A percentile compares a stretch with the other conserved stretches of the same genome.
Conservation (phyloP, 1,139 yeast species). For the Starmera stellimalicola region DNA sequence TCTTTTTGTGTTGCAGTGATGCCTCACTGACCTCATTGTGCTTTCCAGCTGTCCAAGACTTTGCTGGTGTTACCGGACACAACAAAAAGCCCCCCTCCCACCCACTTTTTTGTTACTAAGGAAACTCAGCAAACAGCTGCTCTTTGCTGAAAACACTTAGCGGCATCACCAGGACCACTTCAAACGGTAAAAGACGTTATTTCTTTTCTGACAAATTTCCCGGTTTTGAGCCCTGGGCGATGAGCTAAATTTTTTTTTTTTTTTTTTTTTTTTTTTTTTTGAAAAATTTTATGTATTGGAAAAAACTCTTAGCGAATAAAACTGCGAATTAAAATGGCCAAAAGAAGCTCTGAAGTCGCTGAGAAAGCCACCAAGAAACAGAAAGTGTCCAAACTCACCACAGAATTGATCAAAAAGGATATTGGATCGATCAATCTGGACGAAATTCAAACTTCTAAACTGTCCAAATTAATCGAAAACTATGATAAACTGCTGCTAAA, state of each 20-base stretch:
- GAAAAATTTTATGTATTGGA: too few species aligned
- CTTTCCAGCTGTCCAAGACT: too few species aligned
- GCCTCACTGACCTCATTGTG: too few species aligned
- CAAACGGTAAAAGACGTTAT: too few species aligned
- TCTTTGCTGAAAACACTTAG: too few species aligned
- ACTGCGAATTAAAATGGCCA: constrained; percentile 9
- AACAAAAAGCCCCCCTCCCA: too few species aligned
- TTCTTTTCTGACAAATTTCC: constrained; percentile 1
- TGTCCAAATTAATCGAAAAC: constrained; percentile 7
- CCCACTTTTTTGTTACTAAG: too few species aligned
- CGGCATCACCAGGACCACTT: too few species aligned
- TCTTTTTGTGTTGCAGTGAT: too few species aligned
- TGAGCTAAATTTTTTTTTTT: constrained; percentile 1
- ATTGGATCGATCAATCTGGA: constrained; percentile 5
- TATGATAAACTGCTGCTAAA: constrained; percentile 14
- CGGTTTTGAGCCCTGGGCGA: neutral
- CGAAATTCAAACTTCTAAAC: neutral
- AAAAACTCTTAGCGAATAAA: too few species aligned
- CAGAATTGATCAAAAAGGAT: constrained; percentile 8
- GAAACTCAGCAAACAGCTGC: too few species aligned
- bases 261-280: neutral
- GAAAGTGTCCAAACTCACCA: constrained; percentile 6
- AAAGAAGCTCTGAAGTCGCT: constrained; percentile 6
- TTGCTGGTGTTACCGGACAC: too few species aligned
- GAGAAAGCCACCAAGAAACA: constrained; percentile 4